Conservation (phyloP, 768 basidiomycete genomes). For the Suillus subluteus region DNA sequence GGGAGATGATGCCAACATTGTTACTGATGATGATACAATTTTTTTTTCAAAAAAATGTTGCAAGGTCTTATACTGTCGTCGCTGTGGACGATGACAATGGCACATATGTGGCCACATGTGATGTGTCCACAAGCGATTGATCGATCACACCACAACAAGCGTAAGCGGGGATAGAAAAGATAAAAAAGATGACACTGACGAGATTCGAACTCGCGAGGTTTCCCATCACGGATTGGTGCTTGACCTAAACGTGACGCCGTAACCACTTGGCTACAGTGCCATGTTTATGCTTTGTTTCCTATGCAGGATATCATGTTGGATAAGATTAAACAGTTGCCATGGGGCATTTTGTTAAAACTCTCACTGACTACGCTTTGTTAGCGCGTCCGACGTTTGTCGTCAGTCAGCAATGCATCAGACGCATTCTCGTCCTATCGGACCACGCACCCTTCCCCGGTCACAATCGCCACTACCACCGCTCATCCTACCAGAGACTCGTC, state of each 20-base stretch:
- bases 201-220: slow-evolving; percentile 65
- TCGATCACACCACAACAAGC: slow-evolving; percentile 3
- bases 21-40: neutral
- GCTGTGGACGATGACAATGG: slow-evolving; percentile 13
- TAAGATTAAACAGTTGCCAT: neutral
- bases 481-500: slow-evolving; percentile 37
- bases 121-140: slow-evolving; percentile 14
- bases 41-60: neutral
- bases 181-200: slow-evolving; percentile 52
- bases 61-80: neutral
- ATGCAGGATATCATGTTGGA: neutral
- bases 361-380: slow-evolving; percentile 13
- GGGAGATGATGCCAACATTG: slow-evolving; percentile 12
- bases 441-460: slow-evolving; percentile 46
- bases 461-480: slow-evolving; percentile 43
- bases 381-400: slow-evolving; percentile 18
- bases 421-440: slow-evolving; percentile 52
- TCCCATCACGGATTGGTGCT: slow-evolving; percentile 53
- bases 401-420: slow-evolving; percentile 28
- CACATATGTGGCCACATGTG: slow-evolving; percentile 4
- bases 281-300: neutral
- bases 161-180: slow-evolving; percentile 14
- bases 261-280: slow-evolving; percentile 65
- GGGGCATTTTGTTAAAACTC: neutral
- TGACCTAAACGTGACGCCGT: slow-evolving; percentile 61